Percentiles rank a stretch among this genome's conserved stretches.
Evolutionary conservation across 768 basidiomycete genomes (phyloP).

Genomic region (Boletus vinaceobasis): DNA sequence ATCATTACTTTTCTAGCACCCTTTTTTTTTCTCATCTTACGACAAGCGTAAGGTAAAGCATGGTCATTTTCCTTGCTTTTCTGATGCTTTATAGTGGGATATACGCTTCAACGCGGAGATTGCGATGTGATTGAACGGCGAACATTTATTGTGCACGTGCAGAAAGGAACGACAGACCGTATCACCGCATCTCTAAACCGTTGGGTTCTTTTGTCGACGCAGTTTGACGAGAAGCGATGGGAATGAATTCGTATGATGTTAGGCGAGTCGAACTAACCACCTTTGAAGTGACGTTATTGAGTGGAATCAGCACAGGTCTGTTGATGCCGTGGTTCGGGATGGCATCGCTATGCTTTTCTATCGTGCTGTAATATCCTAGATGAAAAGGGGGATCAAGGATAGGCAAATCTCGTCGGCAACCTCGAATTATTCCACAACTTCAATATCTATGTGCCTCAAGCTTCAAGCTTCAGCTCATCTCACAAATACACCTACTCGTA

Average conservation of each 20-base stretch:
- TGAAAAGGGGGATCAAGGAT: background rate
- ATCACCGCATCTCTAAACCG: background rate
- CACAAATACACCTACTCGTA: background rate
- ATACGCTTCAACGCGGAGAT: background rate
- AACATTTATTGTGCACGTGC: background rate
- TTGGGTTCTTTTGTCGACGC: background rate
- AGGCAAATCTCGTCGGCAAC: background rate
- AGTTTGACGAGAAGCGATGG: background rate
- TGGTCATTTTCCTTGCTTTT: background rate
- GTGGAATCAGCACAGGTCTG: too few species aligned
- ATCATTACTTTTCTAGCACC: slow-evolving; percentile 40
- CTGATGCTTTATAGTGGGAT: background rate
- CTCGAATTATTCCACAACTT: background rate
- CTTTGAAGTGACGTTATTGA: background rate
- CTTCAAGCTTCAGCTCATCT: background rate
- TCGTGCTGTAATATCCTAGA: background rate
- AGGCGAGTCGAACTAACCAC: background rate
- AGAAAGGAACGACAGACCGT: background rate
- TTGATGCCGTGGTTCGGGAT: background rate
- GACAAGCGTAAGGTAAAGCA: background rate
- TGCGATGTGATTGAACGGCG: background rate
- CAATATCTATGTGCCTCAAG: too few species aligned
- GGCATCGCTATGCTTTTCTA: too few species aligned
- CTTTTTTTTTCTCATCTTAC: slow-evolving; percentile 29
- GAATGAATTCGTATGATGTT: background rate